Evolutionary conservation across 306 rosid species (phyloP), one percentile per base, ranked within the genome.

Genomic region (Oemleria cerasiformis): DNA sequence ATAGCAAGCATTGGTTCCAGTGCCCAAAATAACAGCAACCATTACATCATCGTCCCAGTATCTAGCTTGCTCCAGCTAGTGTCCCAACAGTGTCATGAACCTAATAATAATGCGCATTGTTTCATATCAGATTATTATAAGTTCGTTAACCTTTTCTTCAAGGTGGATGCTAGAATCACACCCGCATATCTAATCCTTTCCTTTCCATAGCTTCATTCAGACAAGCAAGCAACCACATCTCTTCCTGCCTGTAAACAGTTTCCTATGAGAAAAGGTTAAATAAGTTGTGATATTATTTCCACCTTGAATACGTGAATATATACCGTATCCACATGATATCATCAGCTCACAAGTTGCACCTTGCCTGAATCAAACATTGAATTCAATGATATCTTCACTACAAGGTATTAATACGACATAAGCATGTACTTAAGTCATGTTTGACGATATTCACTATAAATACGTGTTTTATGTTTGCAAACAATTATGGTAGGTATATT

Each of bases 1-100:
- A 60, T 93, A 93, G 79, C 98, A 90, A 73, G 98, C 98, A 58
- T 90, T 93, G 61, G 97, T 93, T 84, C 98, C 98, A 0, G 98
- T 93, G 25, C 98, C 98, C 85, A 93, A 84, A 86, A 93, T 90
- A 48, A 88, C 92, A 63, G 98, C 98, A 77, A 86, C 94, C 83
- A 79, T 71, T 39, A 88, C 97, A 80, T 93, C 96, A 60, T 86
- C 79, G 40, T 93, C 98, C 79, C 86, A 93, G 70, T 90, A 93
- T 79, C 86, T n/a, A n/a, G n/a, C n/a, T 82, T 53, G 98, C 98
- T 80, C 97, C 98, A 4, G 98, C 97, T 78, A 93, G 82, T 41
- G 98, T 93, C 69, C 85, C 98, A 63, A 90, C 98, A 6, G 92
- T 10, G 71, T 93, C 98, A 75, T 93, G 90, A 58, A 93, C 97